These are phyloP conservation scores for Syzygium malaccense DNA, from an alignment of 441 rosid genomes.

Conservation along the genomic window DNA sequence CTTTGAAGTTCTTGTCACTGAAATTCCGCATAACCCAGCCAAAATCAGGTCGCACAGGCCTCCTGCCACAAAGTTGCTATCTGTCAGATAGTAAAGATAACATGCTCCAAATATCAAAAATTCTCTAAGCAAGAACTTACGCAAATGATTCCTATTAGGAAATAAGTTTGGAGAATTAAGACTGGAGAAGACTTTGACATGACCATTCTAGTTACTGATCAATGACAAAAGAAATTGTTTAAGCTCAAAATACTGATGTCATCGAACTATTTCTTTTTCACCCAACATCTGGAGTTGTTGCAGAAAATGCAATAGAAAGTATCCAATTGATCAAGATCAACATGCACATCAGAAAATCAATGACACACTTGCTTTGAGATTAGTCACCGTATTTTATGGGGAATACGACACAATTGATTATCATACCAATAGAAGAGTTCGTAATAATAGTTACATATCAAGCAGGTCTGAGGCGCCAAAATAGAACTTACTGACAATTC, in stretches of 20 bases:
- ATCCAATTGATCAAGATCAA: neutral
- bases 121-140: neutral
- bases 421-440: neutral
- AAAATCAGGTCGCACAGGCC: neutral
- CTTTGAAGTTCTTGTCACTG: neutral
- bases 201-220: neutral
- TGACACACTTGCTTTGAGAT: neutral
- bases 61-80: neutral
- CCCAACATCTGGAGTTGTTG: neutral
- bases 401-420: neutral
- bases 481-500: neutral
- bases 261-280: neutral
- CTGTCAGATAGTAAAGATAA: neutral
- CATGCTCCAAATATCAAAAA: neutral
- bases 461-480: neutral
- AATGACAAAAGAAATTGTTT: neutral
- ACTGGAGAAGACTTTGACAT: neutral
- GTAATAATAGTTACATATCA: neutral
- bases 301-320: neutral
- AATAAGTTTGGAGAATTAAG: neutral
- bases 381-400: accelerated
- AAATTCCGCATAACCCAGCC: neutral
- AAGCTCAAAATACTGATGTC: neutral
- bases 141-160: too few relatives aligned
- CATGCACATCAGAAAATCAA: neutral